Evolutionary conservation across 441 rosid genomes (phyloP).

Genomic region (Iberis amara): DNA sequence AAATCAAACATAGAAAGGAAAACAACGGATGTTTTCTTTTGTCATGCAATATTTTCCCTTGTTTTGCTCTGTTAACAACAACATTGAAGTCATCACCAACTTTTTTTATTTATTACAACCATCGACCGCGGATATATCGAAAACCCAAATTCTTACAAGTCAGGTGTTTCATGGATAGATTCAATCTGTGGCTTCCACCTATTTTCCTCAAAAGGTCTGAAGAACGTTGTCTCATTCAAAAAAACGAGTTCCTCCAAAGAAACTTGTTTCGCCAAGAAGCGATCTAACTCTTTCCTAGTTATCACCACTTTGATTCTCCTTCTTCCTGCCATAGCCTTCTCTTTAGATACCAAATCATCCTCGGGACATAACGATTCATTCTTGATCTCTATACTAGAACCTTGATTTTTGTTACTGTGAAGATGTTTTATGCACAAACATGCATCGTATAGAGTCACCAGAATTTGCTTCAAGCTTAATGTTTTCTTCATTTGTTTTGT

Average conservation of each 20-base stretch:
- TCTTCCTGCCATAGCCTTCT: not conserved
- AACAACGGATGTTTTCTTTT: too few species aligned
- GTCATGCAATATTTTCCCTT: too few species aligned
- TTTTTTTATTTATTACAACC: too few species aligned
- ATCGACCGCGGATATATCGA: too few species aligned
- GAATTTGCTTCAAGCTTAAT: constrained; percentile 19
- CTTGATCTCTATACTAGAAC: constrained; percentile 7
- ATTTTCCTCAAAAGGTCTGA: not conserved
- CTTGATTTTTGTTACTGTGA: constrained; percentile 15
- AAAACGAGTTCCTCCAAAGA: constrained; percentile 18
- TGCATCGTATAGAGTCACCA: constrained; percentile 18
- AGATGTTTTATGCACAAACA: constrained; percentile 17
- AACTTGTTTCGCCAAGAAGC: constrained; percentile 23
- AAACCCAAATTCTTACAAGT: constrained; percentile 10
- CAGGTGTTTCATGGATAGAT: constrained; percentile 25
- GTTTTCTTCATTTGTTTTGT: constrained; percentile 17
- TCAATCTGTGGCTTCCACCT: constrained; percentile 28
- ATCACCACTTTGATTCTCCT: constrained; percentile 28
- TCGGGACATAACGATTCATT: constrained; percentile 4
- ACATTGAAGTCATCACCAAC: too few species aligned
- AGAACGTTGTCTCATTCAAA: constrained; percentile 9
- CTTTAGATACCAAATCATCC: constrained; percentile 1
- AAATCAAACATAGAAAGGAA: too few species aligned
- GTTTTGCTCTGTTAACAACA: too few species aligned
- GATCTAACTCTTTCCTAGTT: constrained; percentile 27